Evolutionary conservation across 371 early-diverging fungal genomes (phyloP).

Genomic region (Capillidium rhysosporum): DNA sequence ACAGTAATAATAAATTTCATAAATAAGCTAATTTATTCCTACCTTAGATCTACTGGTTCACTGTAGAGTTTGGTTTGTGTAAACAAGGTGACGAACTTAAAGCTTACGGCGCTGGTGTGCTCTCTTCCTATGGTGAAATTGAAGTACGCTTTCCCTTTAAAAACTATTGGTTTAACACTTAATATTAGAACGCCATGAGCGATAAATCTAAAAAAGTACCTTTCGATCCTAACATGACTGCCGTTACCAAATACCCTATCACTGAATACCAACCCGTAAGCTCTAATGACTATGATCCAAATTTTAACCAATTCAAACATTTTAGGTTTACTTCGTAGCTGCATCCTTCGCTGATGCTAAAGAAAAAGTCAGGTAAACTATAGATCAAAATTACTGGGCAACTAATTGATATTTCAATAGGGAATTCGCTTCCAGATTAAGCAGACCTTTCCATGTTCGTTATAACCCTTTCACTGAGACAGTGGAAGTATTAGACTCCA

Average conservation of each 20-base stretch:
- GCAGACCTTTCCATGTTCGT: constrained; percentile 72
- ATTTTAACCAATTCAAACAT: neutral
- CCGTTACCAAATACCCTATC: constrained; percentile 72
- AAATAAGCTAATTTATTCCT: neutral
- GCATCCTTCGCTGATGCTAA: constrained; percentile 85
- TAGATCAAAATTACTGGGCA: neutral
- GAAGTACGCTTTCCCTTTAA: constrained; percentile 25
- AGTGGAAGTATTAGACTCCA: constrained; percentile 72
- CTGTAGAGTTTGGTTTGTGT: constrained; percentile 89
- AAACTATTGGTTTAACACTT: neutral
- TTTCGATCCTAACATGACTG: constrained; percentile 71
- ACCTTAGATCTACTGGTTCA: constrained; percentile 66
- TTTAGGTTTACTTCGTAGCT: constrained; percentile 69
- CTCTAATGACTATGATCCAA: neutral
- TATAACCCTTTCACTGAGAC: constrained; percentile 83
- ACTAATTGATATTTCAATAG: no score
- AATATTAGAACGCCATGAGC: constrained; percentile 46
- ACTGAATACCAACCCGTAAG: constrained; percentile 79
- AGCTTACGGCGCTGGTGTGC: constrained; percentile 87
- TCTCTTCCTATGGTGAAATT: constrained; percentile 92
- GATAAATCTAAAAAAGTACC: constrained; percentile 59
- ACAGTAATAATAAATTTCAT: constrained; percentile 21
- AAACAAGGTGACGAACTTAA: constrained; percentile 56
- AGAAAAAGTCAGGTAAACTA: constrained; percentile 54
- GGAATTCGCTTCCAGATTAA: constrained; percentile 55